phyloP scores from a whole-genome alignment of 73 alveolate species.

The Breviolum minutum region DNA sequence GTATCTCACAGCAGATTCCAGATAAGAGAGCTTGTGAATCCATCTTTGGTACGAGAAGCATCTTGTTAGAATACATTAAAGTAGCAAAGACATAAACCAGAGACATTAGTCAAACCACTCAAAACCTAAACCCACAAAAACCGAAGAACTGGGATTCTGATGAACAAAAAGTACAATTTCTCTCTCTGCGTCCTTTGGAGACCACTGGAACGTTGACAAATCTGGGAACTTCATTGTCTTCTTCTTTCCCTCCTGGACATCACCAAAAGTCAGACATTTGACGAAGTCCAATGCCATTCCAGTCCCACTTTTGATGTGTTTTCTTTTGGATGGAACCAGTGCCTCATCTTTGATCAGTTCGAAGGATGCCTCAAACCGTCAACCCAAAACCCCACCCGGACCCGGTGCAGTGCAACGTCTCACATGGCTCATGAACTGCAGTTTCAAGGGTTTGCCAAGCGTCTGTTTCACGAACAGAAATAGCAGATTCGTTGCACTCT shows the following conservation, averaged over 20 bases:
- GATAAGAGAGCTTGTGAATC: too few relatives aligned
- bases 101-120: neutral
- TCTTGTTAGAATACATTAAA: too few relatives aligned
- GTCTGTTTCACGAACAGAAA: constrained; percentile 82
- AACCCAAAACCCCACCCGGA: neutral
- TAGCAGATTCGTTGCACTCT: constrained; percentile 74
- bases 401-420: neutral
- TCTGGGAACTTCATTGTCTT: constrained; percentile 79
- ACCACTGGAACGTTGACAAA: constrained; percentile 83
- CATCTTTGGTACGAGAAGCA: too few relatives aligned
- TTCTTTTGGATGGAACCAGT: neutral
- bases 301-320: neutral
- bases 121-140: neutral
- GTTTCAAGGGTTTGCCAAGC: neutral
- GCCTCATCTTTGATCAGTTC: constrained; percentile 46
- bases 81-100: too few relatives aligned
- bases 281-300: neutral
- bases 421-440: too few relatives aligned
- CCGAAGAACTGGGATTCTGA: neutral
- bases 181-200: constrained; percentile 69
- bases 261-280: neutral
- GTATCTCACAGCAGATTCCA: too few relatives aligned
- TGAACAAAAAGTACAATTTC: neutral
- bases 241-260: constrained; percentile 84
- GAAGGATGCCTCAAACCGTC: neutral